These are phyloP conservation scores for Magnusiomyces suaveolens DNA, from an alignment of 1,139 yeast species.

Conservation along the genomic window DNA sequence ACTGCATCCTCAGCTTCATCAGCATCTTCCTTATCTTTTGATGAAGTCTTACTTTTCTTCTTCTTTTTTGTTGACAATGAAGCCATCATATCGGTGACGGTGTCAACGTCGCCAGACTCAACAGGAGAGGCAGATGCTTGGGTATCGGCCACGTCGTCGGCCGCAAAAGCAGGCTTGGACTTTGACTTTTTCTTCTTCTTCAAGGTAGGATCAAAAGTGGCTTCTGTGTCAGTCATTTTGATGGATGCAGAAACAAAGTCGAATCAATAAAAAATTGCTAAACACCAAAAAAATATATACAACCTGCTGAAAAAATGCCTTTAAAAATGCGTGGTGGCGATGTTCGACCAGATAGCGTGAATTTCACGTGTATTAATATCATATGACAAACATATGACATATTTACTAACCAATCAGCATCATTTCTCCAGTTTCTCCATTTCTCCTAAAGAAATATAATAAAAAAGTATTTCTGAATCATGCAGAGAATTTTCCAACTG, in stretches of 20 bases:
- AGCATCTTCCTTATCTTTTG: conserved; percentile 41
- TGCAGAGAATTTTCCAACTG: not conserved
- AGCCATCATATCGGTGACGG: conserved; percentile 36
- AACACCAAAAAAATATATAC: not conserved
- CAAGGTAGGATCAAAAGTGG: conserved; percentile 26
- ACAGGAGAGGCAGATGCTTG: conserved; percentile 24
- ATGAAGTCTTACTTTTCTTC: conserved; percentile 25
- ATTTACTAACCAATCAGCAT: not conserved
- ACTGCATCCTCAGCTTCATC: conserved; percentile 35
- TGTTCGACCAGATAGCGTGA: no score
- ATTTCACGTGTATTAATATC: no score
- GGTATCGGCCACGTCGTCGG: conserved; percentile 37
- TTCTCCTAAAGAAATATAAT: not conserved
- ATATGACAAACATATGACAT: not conserved
- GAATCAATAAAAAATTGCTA: not conserved
- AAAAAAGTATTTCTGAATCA: not conserved
- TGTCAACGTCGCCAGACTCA: conserved; percentile 30
- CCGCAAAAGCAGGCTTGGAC: conserved; percentile 31
- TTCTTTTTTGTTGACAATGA: conserved; percentile 46
- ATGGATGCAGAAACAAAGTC: not conserved
- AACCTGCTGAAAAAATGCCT: not conserved
- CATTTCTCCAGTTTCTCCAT: not conserved
- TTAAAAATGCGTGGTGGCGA: no score
- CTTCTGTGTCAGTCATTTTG: conserved; percentile 13
- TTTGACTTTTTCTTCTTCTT: conserved; percentile 70